Conservation (phyloP, 2,329 filamentous ascomycete species). For the Pezicula neosporulosa region DNA sequence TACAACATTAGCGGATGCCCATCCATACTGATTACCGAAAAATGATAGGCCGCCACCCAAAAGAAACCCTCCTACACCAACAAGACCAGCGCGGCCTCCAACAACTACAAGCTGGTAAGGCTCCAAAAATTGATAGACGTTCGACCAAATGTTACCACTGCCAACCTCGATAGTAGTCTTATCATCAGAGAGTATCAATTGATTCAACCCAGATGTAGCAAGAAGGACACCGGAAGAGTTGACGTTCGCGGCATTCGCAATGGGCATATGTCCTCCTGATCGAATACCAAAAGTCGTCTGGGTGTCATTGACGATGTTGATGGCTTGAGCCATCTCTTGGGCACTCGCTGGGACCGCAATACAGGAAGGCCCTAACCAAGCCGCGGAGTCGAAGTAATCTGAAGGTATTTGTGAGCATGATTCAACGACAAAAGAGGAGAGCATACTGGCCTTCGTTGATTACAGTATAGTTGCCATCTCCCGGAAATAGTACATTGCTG, state of each 20-base stretch:
- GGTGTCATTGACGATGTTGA: constrained; percentile 4
- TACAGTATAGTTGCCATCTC: too few species aligned
- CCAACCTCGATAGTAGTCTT: constrained; percentile 6
- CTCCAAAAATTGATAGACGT: constrained; percentile 8
- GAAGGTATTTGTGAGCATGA: too few species aligned
- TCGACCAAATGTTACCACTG: constrained; percentile 7
- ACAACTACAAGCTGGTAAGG: constrained; percentile 5
- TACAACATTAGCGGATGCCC: constrained; percentile 8
- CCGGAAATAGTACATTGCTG: too few species aligned
- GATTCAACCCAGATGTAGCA: constrained; percentile 4
- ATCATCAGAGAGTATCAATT: constrained; percentile 6
- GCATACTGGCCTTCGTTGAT: too few species aligned
- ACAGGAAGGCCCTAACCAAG: constrained; percentile 1
- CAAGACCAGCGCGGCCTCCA: constrained; percentile 9
- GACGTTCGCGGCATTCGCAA: constrained; percentile 4
- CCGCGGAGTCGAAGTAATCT: too few species aligned
- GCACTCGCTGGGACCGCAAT: constrained; percentile 4
- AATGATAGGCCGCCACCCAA: constrained; percentile 14
- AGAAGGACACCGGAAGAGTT: constrained; percentile 8
- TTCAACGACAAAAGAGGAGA: too few species aligned
- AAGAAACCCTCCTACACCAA: constrained; percentile 12
- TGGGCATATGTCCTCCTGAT: constrained; percentile 11
- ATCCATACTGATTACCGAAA: constrained; percentile 11
- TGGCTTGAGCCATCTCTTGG: constrained; percentile 4
- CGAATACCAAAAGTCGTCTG: constrained; percentile 6